Conservation (phyloP, 257 asterid species). For the Solanum chmielewskii region DNA sequence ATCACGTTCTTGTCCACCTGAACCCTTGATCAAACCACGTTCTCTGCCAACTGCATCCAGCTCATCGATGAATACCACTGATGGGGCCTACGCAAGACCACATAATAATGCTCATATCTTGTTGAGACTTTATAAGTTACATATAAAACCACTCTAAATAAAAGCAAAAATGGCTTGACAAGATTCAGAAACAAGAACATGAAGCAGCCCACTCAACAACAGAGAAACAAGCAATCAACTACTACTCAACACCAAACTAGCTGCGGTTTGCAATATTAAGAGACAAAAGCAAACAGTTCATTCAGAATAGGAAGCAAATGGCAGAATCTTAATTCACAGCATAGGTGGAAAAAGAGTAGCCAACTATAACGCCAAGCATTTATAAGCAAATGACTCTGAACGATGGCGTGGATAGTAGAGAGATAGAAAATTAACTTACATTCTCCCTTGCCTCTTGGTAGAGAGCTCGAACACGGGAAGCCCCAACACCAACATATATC, state of each 20-base stretch:
- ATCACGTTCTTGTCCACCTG: constrained; percentile 98
- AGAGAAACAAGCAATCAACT: not conserved
- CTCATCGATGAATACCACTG: constrained; percentile 97
- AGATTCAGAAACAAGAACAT: not conserved
- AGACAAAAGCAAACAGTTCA: not conserved
- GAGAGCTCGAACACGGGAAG: constrained; percentile 95
- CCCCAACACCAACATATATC: constrained; percentile 97
- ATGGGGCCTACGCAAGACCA: constrained; percentile 62
- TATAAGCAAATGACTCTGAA: not conserved
- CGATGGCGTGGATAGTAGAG: not conserved
- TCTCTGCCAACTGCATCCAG: constrained; percentile 97
- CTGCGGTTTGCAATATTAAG: not conserved
- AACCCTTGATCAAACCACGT: constrained; percentile 84
- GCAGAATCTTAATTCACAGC: not conserved
- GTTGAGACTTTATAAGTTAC: not conserved
- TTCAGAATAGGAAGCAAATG: not conserved
- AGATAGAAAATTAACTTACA: constrained; percentile 27
- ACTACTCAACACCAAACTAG: not conserved
- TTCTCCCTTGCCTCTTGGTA: constrained; percentile 96
- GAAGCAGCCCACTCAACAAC: not conserved
- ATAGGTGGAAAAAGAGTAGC: not conserved
- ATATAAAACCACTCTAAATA: not conserved
- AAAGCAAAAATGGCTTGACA: not conserved
- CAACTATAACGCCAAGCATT: not conserved
- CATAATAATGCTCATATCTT: constrained; percentile 1